A percentile compares a stretch with the other conserved stretches of the same genome.
Evolutionary conservation across 352 stramenopile genomes (phyloP).

Genomic region (Pythium phragmitis): DNA sequence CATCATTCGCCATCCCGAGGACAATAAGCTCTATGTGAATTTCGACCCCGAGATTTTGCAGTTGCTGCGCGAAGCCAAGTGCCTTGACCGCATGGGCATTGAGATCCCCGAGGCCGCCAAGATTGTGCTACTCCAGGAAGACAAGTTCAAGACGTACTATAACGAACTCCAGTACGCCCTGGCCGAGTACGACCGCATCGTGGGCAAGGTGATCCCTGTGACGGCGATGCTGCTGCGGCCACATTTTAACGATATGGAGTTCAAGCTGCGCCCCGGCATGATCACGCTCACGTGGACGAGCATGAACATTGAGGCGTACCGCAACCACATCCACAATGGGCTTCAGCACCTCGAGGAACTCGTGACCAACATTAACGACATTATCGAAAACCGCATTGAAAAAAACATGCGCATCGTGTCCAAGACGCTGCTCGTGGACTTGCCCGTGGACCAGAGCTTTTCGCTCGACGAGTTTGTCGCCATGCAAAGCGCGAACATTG

Average conservation of each 20-base stretch:
- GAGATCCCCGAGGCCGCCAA: conserved; percentile 97
- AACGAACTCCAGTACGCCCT: conserved; percentile 97
- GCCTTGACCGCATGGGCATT: conserved; percentile 97
- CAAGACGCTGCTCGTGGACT: conserved; percentile 96
- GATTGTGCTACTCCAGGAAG: conserved; percentile 97
- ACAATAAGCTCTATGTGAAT: conserved; percentile 98
- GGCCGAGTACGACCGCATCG: conserved; percentile 97
- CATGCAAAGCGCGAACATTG: conserved; percentile 96
- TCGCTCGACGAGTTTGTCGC: conserved; percentile 98
- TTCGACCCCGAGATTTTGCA: conserved; percentile 99
- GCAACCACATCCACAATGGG: conserved; percentile 90
- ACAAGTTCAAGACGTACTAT: conserved; percentile 99
- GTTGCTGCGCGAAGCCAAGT: conserved; percentile 97
- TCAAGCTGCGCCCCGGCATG: conserved; percentile 98
- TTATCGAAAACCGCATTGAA: conserved; percentile 99
- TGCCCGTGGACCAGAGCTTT: conserved; percentile 96
- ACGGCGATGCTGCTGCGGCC: conserved; percentile 94
- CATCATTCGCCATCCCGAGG: conserved; percentile 98
- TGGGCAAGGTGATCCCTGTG: conserved; percentile 97
- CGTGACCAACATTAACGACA: conserved; percentile 98
- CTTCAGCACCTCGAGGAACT: conserved; percentile 96
- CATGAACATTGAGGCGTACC: conserved; percentile 99
- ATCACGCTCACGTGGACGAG: conserved; percentile 99
- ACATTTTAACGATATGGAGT: conserved; percentile 99
- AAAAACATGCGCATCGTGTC: conserved; percentile 99